These are phyloP conservation scores for Protomyces gravidus DNA, from an alignment of 1,139 yeast genomes.

Conservation along the genomic window DNA sequence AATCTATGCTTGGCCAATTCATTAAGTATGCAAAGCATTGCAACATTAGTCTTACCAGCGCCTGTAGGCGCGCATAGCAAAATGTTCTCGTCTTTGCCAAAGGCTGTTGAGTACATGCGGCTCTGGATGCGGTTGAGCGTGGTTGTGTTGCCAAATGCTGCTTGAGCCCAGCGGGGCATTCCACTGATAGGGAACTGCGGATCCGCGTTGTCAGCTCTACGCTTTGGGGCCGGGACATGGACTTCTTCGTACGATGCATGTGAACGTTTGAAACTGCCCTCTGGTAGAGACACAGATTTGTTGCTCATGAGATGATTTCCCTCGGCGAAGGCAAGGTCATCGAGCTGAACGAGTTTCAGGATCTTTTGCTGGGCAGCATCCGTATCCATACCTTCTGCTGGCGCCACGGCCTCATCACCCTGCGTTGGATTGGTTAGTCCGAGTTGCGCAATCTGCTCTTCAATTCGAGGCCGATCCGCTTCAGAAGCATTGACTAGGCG, in stretches of 20 bases:
- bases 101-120: conserved; percentile 71
- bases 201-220: conserved; percentile 43
- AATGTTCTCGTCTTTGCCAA: conserved; percentile 63
- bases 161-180: conserved; percentile 77
- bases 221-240: conserved; percentile 72
- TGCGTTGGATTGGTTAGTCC: conserved; percentile 36
- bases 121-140: conserved; percentile 85
- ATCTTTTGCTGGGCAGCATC: conserved; percentile 27
- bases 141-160: conserved; percentile 60
- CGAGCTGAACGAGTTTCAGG: conserved; percentile 53
- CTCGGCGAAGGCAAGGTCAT: conserved; percentile 61
- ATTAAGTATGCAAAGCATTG: conserved; percentile 69
- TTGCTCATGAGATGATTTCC: conserved; percentile 67
- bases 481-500: conserved; percentile 46
- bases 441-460: conserved; percentile 41
- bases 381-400: conserved; percentile 40
- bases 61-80: conserved; percentile 97
- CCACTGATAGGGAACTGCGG: conserved; percentile 55
- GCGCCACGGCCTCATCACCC: conserved; percentile 37
- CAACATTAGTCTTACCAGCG: conserved; percentile 97
- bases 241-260: conserved; percentile 78
- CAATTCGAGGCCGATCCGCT: conserved; percentile 40
- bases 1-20: conserved; percentile 56
- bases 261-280: conserved; percentile 73
- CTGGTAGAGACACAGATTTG: conserved; percentile 67